Percentiles rank a stretch among this genome's conserved stretches.
Conservation (phyloP, 805 yeast species). For the Wickerhamomyces queroliae region DNA sequence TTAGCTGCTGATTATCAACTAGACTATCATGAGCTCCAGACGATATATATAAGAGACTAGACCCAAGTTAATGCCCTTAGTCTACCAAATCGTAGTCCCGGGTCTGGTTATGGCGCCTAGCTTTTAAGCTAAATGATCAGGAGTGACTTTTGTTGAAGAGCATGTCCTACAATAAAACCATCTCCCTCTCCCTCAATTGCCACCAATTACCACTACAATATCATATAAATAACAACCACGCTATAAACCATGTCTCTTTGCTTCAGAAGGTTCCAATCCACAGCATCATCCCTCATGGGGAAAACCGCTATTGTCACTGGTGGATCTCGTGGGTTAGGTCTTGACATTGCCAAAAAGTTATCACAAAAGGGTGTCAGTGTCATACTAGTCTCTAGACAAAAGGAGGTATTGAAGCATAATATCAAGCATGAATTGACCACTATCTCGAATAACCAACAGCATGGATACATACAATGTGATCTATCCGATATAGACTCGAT, state of each 20-base stretch:
- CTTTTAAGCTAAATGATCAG: too few species aligned
- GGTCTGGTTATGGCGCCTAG: too few species aligned
- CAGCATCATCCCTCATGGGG: slow-evolving; percentile 7
- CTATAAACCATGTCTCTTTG: neutral
- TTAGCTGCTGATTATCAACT: too few species aligned
- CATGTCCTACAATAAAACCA: too few species aligned
- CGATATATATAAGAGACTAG: too few species aligned
- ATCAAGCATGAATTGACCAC: slow-evolving; percentile 8
- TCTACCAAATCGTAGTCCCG: too few species aligned
- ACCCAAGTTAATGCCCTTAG: too few species aligned
- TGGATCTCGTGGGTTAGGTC: slow-evolving; percentile 66
- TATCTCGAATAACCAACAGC: slow-evolving; percentile 9
- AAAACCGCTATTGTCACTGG: slow-evolving; percentile 57
- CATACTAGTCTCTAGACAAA: slow-evolving; percentile 45
- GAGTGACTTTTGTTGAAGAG: too few species aligned
- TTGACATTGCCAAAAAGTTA: slow-evolving; percentile 43
- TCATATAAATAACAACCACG: neutral
- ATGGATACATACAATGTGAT: slow-evolving; percentile 13
- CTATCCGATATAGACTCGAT: slow-evolving; percentile 8
- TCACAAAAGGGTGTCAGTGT: slow-evolving; percentile 47
- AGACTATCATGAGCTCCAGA: too few species aligned
- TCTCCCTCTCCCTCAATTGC: too few species aligned
- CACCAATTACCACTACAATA: neutral
- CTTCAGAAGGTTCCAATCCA: slow-evolving; percentile 5
- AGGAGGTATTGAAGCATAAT: slow-evolving; percentile 26